Evolutionary conservation across 257 asterid species (phyloP).

Genomic region (Solanum appendiculatum): DNA sequence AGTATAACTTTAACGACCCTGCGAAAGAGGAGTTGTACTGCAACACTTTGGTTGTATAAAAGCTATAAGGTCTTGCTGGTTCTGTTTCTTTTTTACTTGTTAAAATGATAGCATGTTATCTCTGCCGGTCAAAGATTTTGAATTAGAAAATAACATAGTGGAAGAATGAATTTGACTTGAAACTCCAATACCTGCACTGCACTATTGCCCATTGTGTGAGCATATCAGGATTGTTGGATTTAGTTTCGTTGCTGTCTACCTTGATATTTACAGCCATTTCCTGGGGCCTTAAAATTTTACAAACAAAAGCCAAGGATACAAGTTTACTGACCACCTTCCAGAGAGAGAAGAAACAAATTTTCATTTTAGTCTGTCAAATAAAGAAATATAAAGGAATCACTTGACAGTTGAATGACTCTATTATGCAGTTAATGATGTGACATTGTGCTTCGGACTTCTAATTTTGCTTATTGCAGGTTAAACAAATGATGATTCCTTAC

Average conservation of each 20-base stretch:
- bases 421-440: not conserved
- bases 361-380: not conserved
- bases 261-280: not conserved
- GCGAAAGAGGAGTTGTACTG: not conserved
- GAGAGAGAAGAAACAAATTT: not conserved
- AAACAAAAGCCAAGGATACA: not conserved
- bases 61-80: not conserved
- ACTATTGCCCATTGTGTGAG: not conserved
- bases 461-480: slow-evolving; percentile 43
- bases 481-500: slow-evolving; percentile 71
- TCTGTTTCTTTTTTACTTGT: not conserved
- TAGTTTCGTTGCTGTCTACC: not conserved
- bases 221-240: not conserved
- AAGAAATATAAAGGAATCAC: not conserved
- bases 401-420: not conserved
- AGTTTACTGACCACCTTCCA: not conserved
- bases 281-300: not conserved
- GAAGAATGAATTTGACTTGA: not conserved
- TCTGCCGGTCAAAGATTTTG: not conserved
- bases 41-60: not conserved
- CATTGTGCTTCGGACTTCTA: slow-evolving; percentile 3
- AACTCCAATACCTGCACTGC: not conserved
- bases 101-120: not conserved
- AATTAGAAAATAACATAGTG: not conserved
- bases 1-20: not conserved